A percentile compares a stretch with the other conserved stretches of the same genome.
Evolutionary conservation across 495 filamentous ascomycete species (phyloP).

Genomic region (Usnea hakonensis): DNA sequence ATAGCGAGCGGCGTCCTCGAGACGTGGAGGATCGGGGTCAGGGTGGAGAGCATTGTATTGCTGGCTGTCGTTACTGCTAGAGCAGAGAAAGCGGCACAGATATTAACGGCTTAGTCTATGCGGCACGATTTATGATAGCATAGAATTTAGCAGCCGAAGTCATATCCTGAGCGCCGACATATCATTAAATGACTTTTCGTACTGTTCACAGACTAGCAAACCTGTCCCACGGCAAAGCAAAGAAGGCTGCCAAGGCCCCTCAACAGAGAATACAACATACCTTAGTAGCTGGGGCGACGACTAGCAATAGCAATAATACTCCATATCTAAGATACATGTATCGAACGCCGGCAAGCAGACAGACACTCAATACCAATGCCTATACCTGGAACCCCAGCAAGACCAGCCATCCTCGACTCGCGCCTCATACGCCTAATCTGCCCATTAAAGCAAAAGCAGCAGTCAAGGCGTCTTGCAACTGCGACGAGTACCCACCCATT

Average conservation of each 20-base stretch:
- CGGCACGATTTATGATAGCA: background rate
- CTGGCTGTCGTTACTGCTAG: background rate
- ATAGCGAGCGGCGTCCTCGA: background rate
- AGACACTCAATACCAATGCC: conserved; percentile 2
- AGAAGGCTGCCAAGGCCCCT: background rate
- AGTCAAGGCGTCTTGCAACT: conserved; percentile 7
- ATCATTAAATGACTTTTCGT: background rate
- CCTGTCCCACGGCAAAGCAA: background rate
- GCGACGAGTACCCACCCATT: conserved; percentile 1
- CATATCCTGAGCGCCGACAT: background rate
- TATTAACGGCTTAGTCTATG: background rate
- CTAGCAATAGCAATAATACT: too few relatives aligned
- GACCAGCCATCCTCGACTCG: conserved; percentile 12
- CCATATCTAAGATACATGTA: background rate
- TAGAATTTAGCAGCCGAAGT: background rate
- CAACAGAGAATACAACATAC: too few relatives aligned
- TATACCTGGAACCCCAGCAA: background rate
- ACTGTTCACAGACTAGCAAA: background rate
- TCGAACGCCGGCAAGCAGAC: background rate
- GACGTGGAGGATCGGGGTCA: background rate
- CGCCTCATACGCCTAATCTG: conserved; percentile 9
- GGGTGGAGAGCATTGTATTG: background rate
- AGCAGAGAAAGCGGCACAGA: background rate
- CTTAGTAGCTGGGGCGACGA: too few relatives aligned
- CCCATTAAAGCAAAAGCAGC: conserved; percentile 1